Evolutionary conservation across 2,329 filamentous ascomycete genomes (phyloP), one percentile per base, ranked within the genome.

Genomic region (Penicillium thymicola): DNA sequence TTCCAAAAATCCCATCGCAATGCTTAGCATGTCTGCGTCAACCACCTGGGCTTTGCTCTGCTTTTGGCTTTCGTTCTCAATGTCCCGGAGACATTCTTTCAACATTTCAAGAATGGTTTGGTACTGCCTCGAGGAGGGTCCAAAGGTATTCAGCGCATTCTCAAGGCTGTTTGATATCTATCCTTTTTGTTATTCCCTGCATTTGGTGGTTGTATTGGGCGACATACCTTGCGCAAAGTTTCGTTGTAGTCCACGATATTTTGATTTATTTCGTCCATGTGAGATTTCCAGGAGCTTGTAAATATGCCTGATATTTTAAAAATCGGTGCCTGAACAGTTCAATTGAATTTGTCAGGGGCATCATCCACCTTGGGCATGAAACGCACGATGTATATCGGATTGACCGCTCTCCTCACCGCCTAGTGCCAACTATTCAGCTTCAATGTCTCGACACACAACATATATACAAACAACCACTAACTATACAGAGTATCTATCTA

Each of bases 121-220:
- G 49, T 76, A 75, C 54, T 77, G 74, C 14, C 53, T 61, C 7
- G 74, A 76, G 2, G 66, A 67, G 13, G 71, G 43, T 7, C 74
- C 75, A 56, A 75, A 77, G 6, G 75, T 76, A 32, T 68, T 64
- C 5, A 74, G 65, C 4, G 72, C 75, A 47, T 76, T 78, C 37
- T 68, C 67, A 21, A 77, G 73, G 49, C 75, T 79, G 53, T 66
- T 71, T n/a, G 75, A 72, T 47, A 77, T 72, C 74, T 77, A 52
- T 10, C 8, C n/a, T 1, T 3, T 16, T 18, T 32, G 53, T 56
- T 41, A 56, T 13, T 44, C 13, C 4, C 14, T 30, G 32, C 5
- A 25, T 36, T 38, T 38, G 3, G 8, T 28, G 14, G 6, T 9
- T 9, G 6, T 18, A 5, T 30, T 34, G 30, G 27, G n/a, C 1